Base-by-base conservation (phyloP, 2,329 filamentous ascomycete genomes). In the Colletotrichum horii region DNA sequence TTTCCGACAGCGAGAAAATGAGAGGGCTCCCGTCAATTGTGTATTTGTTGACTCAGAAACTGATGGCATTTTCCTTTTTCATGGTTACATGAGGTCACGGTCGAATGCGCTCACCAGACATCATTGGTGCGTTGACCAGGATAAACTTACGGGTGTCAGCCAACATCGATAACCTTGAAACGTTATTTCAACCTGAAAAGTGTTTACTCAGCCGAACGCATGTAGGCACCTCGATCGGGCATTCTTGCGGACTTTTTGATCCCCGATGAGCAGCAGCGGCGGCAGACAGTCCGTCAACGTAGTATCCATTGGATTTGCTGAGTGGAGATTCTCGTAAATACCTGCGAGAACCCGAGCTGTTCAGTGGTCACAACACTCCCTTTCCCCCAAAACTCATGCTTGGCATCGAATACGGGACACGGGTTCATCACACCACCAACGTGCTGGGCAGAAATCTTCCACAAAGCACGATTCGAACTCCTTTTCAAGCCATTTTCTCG, bases 331-430 rank as follows among this genome's bases (percentile, higher is more conserved):
- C 38, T 30, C 64, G 19, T 43, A 32, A 24, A 14, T 26, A 14
- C 19, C 24, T 28, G 26, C 34, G 0, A 38, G 62, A 6, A 1
- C 26, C 58, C 28, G 55, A 26, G 55, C 55, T 58, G 55, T 19
- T 28, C 22, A 58, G 26, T n/a, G 15, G 55, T 58, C 22, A 58
- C 55, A 22, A 28, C 15, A 26, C 22, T 58, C 4, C 9, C 9
- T 24, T 28, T 2, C 55, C 11, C 52, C 32, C 11, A 15, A 8
- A 22, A 19, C 14, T 36, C n/a, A 26, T 24, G n/a, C 48, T 67
- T 56, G 65, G 65, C 48, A 56, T 60, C 4, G 26, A 15, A 67
- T 30, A 68, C 32, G 65, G 28, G 28, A 67, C 52, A 58, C 32
- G 32, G 52, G 32, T 28, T 30, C 24, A 68, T 8, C 30, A 60